A percentile compares a stretch with the other conserved stretches of the same genome.
phyloP scores from a whole-genome alignment of 805 yeast species.

The Maudiozyma turicensis region DNA sequence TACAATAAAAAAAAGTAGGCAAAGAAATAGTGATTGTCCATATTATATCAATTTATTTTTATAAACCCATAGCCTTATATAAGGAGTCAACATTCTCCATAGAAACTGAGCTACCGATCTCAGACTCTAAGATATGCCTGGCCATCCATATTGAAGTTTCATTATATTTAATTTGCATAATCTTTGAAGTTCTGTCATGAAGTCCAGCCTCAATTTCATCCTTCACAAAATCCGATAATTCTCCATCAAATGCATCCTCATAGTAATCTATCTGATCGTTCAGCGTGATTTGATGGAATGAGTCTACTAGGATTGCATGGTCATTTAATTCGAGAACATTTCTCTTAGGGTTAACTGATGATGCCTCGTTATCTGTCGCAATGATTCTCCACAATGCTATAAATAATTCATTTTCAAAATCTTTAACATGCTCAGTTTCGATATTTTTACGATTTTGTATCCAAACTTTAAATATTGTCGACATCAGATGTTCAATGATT shows the following conservation, averaged over 20 bases:
- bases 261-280: conserved; percentile 22
- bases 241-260: conserved; percentile 34
- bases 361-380: conserved; percentile 15
- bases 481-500: conserved; percentile 15
- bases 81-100: conserved; percentile 74
- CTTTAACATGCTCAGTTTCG: conserved; percentile 20
- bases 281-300: conserved; percentile 27
- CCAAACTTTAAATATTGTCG: conserved; percentile 16
- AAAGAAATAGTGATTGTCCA: background rate
- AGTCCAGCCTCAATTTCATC: conserved; percentile 31
- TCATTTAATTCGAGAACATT: conserved; percentile 10
- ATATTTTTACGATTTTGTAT: conserved; percentile 9
- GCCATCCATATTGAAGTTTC: conserved; percentile 45
- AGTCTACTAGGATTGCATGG: conserved; percentile 25
- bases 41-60: background rate
- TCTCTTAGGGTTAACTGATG: background rate
- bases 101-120: conserved; percentile 40
- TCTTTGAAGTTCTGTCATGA: conserved; percentile 21
- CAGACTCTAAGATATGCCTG: conserved; percentile 50
- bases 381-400: conserved; percentile 46
- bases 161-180: conserved; percentile 17
- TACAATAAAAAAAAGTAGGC: background rate
- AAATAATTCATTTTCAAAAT: conserved; percentile 35
- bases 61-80: conserved; percentile 50
- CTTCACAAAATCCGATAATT: conserved; percentile 32